Evolutionary conservation across 176 grass and related monocot genomes (phyloP).

Genomic region (Cenchrus americanus): DNA sequence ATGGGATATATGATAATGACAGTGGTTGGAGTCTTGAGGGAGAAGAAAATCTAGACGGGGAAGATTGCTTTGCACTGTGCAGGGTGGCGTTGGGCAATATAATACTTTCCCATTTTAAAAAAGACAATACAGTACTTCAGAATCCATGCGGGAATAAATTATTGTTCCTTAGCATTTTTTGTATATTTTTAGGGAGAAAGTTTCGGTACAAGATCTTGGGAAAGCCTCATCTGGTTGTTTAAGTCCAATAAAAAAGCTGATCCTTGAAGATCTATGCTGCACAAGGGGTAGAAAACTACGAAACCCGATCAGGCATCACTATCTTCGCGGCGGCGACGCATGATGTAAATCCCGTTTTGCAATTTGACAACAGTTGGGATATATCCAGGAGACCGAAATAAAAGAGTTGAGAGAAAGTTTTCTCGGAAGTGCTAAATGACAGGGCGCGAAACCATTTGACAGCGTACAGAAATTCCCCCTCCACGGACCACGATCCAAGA

Average conservation of each 20-base stretch:
- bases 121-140: neutral
- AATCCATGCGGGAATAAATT: neutral
- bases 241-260: neutral
- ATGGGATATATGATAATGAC: constrained; percentile 16
- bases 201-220: neutral
- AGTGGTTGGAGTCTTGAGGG: neutral
- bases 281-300: too few species aligned
- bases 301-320: neutral
- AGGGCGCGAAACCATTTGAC: neutral
- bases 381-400: too few species aligned
- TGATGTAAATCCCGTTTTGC: too few species aligned
- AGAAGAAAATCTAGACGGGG: neutral
- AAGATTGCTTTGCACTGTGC: neutral
- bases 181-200: neutral
- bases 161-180: neutral
- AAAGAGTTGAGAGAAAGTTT: neutral
- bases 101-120: too few species aligned
- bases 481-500: neutral
- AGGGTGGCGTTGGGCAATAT: neutral
- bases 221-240: neutral
- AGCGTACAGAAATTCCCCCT: neutral
- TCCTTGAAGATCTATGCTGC: neutral
- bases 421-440: neutral
- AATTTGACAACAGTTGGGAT: neutral
- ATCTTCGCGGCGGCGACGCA: neutral